These are phyloP conservation scores for Raffaelea albimanens DNA, from an alignment of 2,329 filamentous ascomycete genomes.

Conservation along the genomic window DNA sequence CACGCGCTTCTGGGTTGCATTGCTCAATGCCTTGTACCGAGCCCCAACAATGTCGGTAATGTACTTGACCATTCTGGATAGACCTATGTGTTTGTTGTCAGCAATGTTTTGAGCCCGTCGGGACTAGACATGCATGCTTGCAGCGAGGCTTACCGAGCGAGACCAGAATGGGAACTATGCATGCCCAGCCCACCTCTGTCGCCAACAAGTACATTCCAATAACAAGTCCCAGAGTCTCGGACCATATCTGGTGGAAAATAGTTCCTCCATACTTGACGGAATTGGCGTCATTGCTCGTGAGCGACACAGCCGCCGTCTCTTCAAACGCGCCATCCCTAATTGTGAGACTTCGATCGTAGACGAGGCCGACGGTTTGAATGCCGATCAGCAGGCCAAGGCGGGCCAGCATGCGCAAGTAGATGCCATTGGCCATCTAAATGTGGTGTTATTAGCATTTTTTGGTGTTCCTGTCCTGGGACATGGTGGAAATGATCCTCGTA, in stretches of 20 bases:
- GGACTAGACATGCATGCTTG: no score
- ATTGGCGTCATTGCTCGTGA: slow-evolving; percentile 31
- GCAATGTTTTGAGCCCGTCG: slow-evolving; percentile 27
- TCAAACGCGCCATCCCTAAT: slow-evolving; percentile 13
- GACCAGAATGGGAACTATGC: slow-evolving; percentile 24
- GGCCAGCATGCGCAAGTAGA: slow-evolving; percentile 14
- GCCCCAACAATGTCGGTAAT: no score
- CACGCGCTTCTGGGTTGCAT: slow-evolving; percentile 29
- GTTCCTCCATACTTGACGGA: slow-evolving; percentile 20
- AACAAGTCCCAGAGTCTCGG: slow-evolving; percentile 27
- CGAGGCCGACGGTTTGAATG: slow-evolving; percentile 13
- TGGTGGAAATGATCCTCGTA: slow-evolving; percentile 17
- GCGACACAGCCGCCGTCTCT: slow-evolving; percentile 24
- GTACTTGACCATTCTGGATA: no score
- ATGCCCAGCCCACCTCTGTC: slow-evolving; percentile 31
- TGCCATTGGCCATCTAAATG: slow-evolving; percentile 11
- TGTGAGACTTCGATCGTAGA: slow-evolving; percentile 9
- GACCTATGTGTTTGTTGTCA: slow-evolving; percentile 19
- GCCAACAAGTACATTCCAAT: slow-evolving; percentile 29
- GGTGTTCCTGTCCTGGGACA: no score
- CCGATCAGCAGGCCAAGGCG: slow-evolving; percentile 12
- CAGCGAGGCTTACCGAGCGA: slow-evolving; percentile 20
- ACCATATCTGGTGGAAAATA: slow-evolving; percentile 34
- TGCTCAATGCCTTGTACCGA: slow-evolving; percentile 22
- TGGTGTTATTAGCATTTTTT: no score